These are phyloP conservation scores for Paraphaeosphaeria minitans DNA, from an alignment of 2,329 filamentous ascomycete genomes.

Conservation along the genomic window DNA sequence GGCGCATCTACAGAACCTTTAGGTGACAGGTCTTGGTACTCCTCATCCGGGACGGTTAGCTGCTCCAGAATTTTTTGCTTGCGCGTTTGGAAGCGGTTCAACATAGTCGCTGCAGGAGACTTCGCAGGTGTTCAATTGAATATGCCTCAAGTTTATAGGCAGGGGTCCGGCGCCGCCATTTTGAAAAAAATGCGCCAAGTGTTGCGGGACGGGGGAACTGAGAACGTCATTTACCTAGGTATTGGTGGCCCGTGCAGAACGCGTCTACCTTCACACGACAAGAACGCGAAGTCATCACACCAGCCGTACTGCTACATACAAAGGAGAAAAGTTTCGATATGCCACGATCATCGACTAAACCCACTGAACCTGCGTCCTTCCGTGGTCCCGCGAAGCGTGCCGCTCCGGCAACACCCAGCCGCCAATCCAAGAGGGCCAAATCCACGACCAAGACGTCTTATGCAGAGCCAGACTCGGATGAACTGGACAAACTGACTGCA, in stretches of 20 bases:
- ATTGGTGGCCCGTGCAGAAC: slow-evolving; percentile 8
- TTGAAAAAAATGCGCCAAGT: not conserved
- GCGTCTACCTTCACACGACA: not conserved
- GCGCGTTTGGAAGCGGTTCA: slow-evolving; percentile 52
- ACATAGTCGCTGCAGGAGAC: slow-evolving; percentile 23
- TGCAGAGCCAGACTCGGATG: slow-evolving; percentile 38
- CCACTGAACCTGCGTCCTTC: slow-evolving; percentile 20
- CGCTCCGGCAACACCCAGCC: slow-evolving; percentile 36
- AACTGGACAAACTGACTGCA: slow-evolving; percentile 22
- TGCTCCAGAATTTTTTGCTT: slow-evolving; percentile 76
- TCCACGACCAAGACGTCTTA: slow-evolving; percentile 41
- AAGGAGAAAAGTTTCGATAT: slow-evolving; percentile 20
- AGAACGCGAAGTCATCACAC: slow-evolving; percentile 4
- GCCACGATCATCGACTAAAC: slow-evolving; percentile 36
- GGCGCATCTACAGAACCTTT: slow-evolving; percentile 85
- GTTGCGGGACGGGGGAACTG: slow-evolving; percentile 8
- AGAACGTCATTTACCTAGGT: slow-evolving; percentile 15
- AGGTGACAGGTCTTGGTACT: slow-evolving; percentile 83
- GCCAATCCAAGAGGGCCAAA: slow-evolving; percentile 45
- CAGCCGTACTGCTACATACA: not conserved
- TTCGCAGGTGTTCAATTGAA: not conserved
- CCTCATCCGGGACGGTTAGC: slow-evolving; percentile 68
- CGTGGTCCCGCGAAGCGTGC: slow-evolving; percentile 44
- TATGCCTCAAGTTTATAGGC: not conserved
- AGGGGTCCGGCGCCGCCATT: slow-evolving; percentile 9